Percentiles rank a stretch among this genome's conserved stretches.
These are phyloP conservation scores for Capsella bursapastoris DNA, from an alignment of 345 rosid species.

Conservation along the genomic window DNA sequence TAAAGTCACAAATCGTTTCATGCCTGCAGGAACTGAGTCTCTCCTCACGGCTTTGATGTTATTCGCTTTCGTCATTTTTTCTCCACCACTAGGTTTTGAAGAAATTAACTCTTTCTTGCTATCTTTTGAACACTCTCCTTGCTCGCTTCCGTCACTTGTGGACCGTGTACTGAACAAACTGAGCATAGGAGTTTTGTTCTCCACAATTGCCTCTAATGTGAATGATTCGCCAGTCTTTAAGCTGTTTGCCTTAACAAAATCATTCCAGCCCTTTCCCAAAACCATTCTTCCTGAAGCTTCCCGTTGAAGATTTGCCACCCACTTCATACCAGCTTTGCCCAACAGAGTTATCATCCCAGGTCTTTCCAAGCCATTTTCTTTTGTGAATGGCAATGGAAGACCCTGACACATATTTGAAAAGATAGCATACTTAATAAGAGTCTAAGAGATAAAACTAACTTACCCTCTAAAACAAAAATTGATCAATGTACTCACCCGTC, in stretches of 20 bases:
- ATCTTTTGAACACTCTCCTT: background rate
- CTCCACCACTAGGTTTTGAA: background rate
- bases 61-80: background rate
- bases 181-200: conserved; percentile 15
- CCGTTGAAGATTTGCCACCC: background rate
- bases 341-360: background rate
- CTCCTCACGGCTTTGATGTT: background rate
- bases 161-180: background rate
- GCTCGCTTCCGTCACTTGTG: background rate
- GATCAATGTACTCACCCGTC: conserved; percentile 16
- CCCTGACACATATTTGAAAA: background rate
- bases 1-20: conserved; percentile 14
- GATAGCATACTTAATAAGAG: background rate
- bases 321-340: conserved; percentile 11
- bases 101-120: background rate
- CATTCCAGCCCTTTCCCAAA: conserved; percentile 7
- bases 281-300: background rate
- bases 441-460: background rate
- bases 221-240: conserved; percentile 5
- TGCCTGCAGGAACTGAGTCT: background rate
- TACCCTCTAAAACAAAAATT: background rate
- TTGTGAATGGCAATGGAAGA: background rate
- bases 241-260: conserved; percentile 3
- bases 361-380: background rate
- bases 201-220: background rate